Conservation (phyloP, 306 rosid genomes). For the Hippophae tibetana region DNA sequence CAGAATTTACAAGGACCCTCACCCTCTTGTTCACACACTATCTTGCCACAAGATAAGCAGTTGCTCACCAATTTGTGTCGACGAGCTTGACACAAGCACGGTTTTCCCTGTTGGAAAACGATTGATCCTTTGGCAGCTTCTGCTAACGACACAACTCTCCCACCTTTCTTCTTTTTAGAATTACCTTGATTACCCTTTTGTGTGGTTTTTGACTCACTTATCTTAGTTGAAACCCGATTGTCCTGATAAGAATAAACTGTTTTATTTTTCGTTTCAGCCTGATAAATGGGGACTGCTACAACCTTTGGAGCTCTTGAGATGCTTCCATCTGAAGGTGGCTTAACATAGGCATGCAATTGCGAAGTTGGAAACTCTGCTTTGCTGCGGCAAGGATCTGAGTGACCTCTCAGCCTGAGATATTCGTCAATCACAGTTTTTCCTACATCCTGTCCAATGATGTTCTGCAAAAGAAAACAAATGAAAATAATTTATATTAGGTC, state of each 20-base stretch:
- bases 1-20: constrained; percentile 95
- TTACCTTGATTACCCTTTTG: constrained; percentile 53
- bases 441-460: constrained; percentile 71
- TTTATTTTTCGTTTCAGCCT: constrained; percentile 36
- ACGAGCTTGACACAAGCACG: constrained; percentile 87
- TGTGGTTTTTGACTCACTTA: constrained; percentile 29
- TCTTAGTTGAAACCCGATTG: constrained; percentile 25
- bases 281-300: constrained; percentile 20
- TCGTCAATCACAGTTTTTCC: constrained; percentile 77
- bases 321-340: constrained; percentile 55
- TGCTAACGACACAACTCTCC: constrained; percentile 68
- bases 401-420: constrained; percentile 55
- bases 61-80: constrained; percentile 65
- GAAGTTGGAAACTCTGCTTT: constrained; percentile 34
- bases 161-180: constrained; percentile 75
- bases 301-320: constrained; percentile 45
- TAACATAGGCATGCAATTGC: constrained; percentile 69
- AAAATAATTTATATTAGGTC: constrained; percentile 3
- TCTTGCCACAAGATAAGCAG: constrained; percentile 89
- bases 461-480: constrained; percentile 36
- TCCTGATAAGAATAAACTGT: constrained; percentile 23
- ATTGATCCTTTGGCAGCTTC: constrained; percentile 89
- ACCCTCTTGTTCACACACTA: constrained; percentile 97
- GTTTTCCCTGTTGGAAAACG: constrained; percentile 84
- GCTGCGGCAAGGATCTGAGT: constrained; percentile 29